A percentile compares a stretch with the other conserved stretches of the same genome.
Conservation (phyloP, 2,329 filamentous ascomycete species). For the Sclerotinia spermophila region DNA sequence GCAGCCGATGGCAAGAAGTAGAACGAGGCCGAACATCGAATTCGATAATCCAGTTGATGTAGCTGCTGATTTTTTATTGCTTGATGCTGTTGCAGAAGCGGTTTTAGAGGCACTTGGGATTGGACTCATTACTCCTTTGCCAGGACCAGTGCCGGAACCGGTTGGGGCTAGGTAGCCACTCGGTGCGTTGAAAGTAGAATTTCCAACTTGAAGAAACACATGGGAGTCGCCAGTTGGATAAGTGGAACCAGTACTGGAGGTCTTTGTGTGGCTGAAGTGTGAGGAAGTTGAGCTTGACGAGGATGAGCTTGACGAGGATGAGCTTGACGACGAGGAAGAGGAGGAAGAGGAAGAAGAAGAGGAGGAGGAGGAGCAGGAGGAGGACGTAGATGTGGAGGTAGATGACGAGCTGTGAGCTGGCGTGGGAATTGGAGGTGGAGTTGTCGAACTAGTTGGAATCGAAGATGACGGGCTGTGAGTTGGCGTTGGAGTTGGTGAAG, state of each 20-base stretch:
- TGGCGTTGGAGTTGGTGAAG: constrained; percentile 32
- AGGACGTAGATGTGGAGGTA: constrained; percentile 13
- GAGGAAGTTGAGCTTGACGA: constrained; percentile 16
- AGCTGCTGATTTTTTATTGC: constrained; percentile 12
- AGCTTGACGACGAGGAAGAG: constrained; percentile 23
- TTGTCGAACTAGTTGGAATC: constrained; percentile 21
- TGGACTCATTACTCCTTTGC: not conserved
- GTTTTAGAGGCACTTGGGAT: constrained; percentile 3
- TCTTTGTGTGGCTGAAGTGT: constrained; percentile 20
- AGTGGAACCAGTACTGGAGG: constrained; percentile 19
- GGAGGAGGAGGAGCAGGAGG: constrained; percentile 24
- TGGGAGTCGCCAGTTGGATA: constrained; percentile 25
- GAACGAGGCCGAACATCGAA: constrained; percentile 7
- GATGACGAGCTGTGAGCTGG: no score
- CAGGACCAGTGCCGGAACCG: not conserved
- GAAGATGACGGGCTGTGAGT: constrained; percentile 26
- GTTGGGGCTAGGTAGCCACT: not conserved
- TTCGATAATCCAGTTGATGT: constrained; percentile 6
- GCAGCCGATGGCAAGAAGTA: constrained; percentile 10
- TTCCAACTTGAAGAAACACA: constrained; percentile 31
- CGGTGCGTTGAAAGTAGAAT: constrained; percentile 16
- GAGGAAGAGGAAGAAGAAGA: constrained; percentile 22
- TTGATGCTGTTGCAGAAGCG: constrained; percentile 4
- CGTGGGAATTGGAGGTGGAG: constrained; percentile 27
- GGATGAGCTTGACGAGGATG: constrained; percentile 12